Evolutionary conservation across 2,329 filamentous ascomycete species (phyloP).

Genomic region (Penicillium frequentans): DNA sequence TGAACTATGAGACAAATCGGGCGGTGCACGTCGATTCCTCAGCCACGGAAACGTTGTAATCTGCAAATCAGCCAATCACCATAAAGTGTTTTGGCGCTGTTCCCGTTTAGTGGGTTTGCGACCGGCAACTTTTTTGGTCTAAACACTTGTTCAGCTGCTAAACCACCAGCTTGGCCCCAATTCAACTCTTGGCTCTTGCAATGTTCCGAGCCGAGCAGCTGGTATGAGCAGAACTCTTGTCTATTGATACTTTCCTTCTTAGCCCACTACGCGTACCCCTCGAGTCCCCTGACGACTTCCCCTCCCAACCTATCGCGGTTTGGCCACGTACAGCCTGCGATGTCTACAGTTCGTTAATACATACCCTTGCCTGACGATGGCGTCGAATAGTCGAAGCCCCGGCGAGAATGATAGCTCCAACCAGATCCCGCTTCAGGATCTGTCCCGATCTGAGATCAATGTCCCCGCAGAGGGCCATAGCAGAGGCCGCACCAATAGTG

Average conservation of each 20-base stretch:
- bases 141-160: constrained; percentile 9
- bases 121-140: constrained; percentile 13
- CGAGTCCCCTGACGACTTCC: not conserved
- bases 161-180: not conserved
- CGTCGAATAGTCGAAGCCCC: constrained; percentile 37
- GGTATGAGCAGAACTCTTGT: not conserved
- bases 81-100: constrained; percentile 5
- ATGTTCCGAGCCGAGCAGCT: not conserved
- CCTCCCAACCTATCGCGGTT: not conserved
- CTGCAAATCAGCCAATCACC: constrained; percentile 8
- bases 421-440: constrained; percentile 69
- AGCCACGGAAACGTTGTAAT: not conserved
- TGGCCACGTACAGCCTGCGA: constrained; percentile 29
- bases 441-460: constrained; percentile 44
- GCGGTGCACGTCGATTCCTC: not conserved
- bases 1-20: not conserved
- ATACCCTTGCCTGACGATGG: constrained; percentile 40
- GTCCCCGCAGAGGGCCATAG: constrained; percentile 30
- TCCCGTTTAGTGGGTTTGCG: constrained; percentile 17
- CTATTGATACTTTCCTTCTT: not conserved
- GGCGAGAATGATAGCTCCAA: constrained; percentile 29
- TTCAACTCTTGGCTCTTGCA: not conserved
- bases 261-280: not conserved
- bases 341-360: constrained; percentile 40
- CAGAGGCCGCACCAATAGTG: constrained; percentile 29